Evolutionary conservation across 768 basidiomycete genomes (phyloP), one percentile per base, ranked within the genome.

Genomic region (Strobilomyces confusus): DNA sequence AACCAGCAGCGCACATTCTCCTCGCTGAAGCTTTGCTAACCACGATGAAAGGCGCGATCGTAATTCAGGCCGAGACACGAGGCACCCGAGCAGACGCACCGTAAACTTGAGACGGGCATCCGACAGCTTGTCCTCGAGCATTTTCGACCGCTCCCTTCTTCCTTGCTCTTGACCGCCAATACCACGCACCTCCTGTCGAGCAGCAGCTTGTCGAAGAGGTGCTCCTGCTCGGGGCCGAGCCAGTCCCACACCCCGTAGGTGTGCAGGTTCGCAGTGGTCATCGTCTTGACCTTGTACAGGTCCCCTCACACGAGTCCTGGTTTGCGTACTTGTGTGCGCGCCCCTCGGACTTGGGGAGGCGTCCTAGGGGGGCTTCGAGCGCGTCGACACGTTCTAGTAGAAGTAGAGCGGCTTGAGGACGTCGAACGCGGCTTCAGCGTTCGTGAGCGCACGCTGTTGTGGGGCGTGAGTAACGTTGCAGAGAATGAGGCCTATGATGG

Each of bases 1-100:
- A 15, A 12, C 15, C 23, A 44, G 7, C 9, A 13, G 60, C 75
- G 45, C 58, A 88, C 89, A 37, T 86, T 84, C 64, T 94, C 92
- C 69, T 95, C 91, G 61, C 92, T 92, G 73, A 87, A 91, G 72
- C 91, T 90, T 84, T 88, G 90, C 86, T 89, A 52, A n/a, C n/a
- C n/a, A n/a, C n/a, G n/a, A n/a, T n/a, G n/a, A n/a, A n/a, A n/a
- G n/a, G n/a, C n/a, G n/a, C 29, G 29, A 29, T 6, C 5, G 29
- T 29, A 6, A 29, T 29, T 29, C 29, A 29, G 7, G 9, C 29
- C 5, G 29, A 29, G 6, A 29, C 29, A 9, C 29, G 5, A 29
- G 29, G 29, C 29, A 6, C 29, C 2, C 6, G 29, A 1, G 6
- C 4, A 29, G 29, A 53, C 52, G 11, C 61, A 89, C 87, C 67